phyloP scores from a whole-genome alignment of 495 filamentous ascomycete species.

The Hypoxylon intermedium region DNA sequence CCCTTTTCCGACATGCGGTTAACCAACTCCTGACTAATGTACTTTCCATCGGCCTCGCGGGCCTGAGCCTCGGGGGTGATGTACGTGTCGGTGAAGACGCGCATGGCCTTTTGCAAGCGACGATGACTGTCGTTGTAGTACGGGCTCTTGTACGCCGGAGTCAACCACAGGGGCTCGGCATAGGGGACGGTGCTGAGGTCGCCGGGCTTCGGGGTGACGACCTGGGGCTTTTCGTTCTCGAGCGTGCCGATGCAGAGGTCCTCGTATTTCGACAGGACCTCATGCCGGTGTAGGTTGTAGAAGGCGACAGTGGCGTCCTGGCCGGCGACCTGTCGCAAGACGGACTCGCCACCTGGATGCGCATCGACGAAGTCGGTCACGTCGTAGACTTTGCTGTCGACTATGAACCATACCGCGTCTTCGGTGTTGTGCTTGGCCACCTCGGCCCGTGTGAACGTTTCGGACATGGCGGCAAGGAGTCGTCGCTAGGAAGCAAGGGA shows the following conservation, averaged over 20 bases:
- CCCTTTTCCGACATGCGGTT: constrained; percentile 76
- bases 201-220: constrained; percentile 73
- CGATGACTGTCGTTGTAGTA: constrained; percentile 84
- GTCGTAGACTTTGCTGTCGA: constrained; percentile 93
- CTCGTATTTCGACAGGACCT: constrained; percentile 79
- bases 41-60: constrained; percentile 77
- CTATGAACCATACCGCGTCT: constrained; percentile 79
- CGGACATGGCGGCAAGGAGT: constrained; percentile 33
- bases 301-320: constrained; percentile 86
- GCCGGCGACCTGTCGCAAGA: constrained; percentile 84
- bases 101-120: constrained; percentile 71
- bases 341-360: constrained; percentile 84
- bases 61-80: constrained; percentile 77
- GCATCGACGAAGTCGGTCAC: constrained; percentile 90
- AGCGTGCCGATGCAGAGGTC: constrained; percentile 78
- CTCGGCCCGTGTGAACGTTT: constrained; percentile 72
- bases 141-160: constrained; percentile 77
- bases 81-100: constrained; percentile 75
- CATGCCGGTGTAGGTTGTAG: constrained; percentile 92
- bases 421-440: constrained; percentile 85
- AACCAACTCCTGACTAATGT: constrained; percentile 79
- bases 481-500: not conserved
- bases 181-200: constrained; percentile 80
- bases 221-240: constrained; percentile 74
- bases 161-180: constrained; percentile 81